A percentile compares a stretch with the other conserved stretches of the same genome.
These are phyloP conservation scores for Saccharomycopsis lassenensis DNA, from an alignment of 805 yeast genomes.

Conservation along the genomic window DNA sequence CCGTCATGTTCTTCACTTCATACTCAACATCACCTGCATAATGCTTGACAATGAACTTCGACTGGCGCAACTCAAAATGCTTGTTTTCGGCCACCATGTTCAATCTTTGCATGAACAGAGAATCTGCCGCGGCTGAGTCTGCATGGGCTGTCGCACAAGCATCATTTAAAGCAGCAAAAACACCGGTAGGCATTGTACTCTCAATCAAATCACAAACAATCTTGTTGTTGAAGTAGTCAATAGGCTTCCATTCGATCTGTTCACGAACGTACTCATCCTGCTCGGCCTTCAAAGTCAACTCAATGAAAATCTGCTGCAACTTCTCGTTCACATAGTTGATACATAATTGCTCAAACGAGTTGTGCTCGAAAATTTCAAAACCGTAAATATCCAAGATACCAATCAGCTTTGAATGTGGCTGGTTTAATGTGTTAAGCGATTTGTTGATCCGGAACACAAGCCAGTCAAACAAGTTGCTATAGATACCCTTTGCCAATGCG, in stretches of 20 bases:
- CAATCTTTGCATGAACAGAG: conserved; percentile 85
- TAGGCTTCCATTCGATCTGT: conserved; percentile 95
- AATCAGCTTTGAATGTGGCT: conserved; percentile 51
- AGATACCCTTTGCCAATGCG: conserved; percentile 89
- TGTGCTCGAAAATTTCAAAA: conserved; percentile 89
- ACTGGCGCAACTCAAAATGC: conserved; percentile 80
- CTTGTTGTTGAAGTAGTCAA: conserved; percentile 90
- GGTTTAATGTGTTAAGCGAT: conserved; percentile 49
- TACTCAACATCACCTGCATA: conserved; percentile 98
- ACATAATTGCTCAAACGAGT: conserved; percentile 91
- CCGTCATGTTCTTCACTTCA: conserved; percentile 84
- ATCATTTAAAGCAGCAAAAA: conserved; percentile 93
- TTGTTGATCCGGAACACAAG: conserved; percentile 83
- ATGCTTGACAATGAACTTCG: conserved; percentile 84
- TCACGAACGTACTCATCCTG: conserved; percentile 96
- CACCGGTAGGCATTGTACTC: conserved; percentile 88
- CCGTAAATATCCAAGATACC: conserved; percentile 96
- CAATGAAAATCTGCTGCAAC: conserved; percentile 92
- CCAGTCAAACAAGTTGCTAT: conserved; percentile 92
- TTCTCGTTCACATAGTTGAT: conserved; percentile 94
- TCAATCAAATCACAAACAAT: conserved; percentile 96
- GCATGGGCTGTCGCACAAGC: conserved; percentile 98
- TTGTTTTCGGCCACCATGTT: conserved; percentile 73
- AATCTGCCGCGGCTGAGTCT: conserved; percentile 92
- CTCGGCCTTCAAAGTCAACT: conserved; percentile 89